A percentile compares a stretch with the other conserved stretches of the same genome.
Evolutionary conservation across 768 basidiomycete genomes (phyloP).

Genomic region (Butyriboletus loyo): DNA sequence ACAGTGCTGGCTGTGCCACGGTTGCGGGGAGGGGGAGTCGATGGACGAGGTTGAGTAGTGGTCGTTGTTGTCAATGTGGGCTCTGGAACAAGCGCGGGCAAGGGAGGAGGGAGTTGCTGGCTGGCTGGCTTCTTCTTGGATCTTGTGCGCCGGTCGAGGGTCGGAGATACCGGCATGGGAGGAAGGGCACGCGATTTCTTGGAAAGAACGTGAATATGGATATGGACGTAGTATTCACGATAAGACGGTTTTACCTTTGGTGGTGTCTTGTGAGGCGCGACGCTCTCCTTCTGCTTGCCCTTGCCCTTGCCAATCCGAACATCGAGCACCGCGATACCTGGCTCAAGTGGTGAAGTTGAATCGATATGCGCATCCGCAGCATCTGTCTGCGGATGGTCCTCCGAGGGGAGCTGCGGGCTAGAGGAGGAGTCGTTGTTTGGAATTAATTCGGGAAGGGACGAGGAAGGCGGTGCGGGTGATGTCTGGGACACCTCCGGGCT

Average conservation of each 20-base stretch:
- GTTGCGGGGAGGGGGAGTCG: conserved; percentile 37
- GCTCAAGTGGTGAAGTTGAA: conserved; percentile 16
- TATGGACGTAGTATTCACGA: neutral
- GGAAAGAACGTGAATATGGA: neutral
- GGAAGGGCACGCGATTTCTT: conserved; percentile 39
- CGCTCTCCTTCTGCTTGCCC: conserved; percentile 17
- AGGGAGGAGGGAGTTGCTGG: conserved; percentile 17
- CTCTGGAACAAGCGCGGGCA: conserved; percentile 28
- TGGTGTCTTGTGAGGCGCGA: conserved; percentile 25
- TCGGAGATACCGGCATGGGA: conserved; percentile 47
- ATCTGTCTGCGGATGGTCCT: conserved; percentile 23
- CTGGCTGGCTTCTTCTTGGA: conserved; percentile 18
- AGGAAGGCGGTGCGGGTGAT: conserved; percentile 33
- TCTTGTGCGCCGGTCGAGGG: conserved; percentile 35
- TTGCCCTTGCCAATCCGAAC: conserved; percentile 13
- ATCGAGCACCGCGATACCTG: conserved; percentile 4
- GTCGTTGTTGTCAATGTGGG: conserved; percentile 11
- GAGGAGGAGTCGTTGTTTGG: conserved; percentile 66
- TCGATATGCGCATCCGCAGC: conserved; percentile 13
- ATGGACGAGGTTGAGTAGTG: conserved; percentile 17
- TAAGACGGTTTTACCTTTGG: conserved; percentile 19
- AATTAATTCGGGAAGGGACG: conserved; percentile 58
- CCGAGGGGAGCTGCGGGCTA: conserved; percentile 48
- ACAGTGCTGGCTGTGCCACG: conserved; percentile 25
- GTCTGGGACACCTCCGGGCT: conserved; percentile 23